phyloP scores from a whole-genome alignment of 2,329 filamentous ascomycete genomes.

The Aulographum hederae region DNA sequence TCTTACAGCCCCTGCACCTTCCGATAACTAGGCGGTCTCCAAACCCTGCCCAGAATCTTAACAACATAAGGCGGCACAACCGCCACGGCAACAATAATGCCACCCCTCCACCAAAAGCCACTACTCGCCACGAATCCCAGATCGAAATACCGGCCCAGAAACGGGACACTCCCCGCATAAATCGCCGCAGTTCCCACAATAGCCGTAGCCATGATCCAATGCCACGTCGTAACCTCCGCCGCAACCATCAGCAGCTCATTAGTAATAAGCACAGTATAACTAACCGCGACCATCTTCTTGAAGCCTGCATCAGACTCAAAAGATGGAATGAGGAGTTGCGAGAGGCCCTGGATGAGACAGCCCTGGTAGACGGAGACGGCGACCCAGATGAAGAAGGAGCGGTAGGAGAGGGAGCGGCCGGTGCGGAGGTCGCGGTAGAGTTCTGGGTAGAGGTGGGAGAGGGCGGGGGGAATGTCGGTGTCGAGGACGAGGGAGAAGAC shows the following conservation, averaged over 20 bases:
- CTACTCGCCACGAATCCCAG: constrained; percentile 58
- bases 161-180: constrained; percentile 72
- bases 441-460: constrained; percentile 91
- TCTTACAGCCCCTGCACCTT: constrained; percentile 60
- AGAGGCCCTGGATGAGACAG: constrained; percentile 83
- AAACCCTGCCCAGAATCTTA: constrained; percentile 66
- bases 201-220: constrained; percentile 72
- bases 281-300: constrained; percentile 62
- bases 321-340: constrained; percentile 73
- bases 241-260: constrained; percentile 97
- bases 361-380: constrained; percentile 91
- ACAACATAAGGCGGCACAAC: constrained; percentile 73
- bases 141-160: constrained; percentile 80
- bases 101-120: constrained; percentile 77
- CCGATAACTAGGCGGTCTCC: constrained; percentile 84
- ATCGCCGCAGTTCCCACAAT: constrained; percentile 66
- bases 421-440: constrained; percentile 94
- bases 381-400: constrained; percentile 95
- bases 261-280: constrained; percentile 77
- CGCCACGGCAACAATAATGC: constrained; percentile 61
- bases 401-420: constrained; percentile 72
- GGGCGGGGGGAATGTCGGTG: constrained; percentile 80
- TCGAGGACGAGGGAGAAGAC: constrained; percentile 90
- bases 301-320: constrained; percentile 11
- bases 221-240: constrained; percentile 93